Conservation (phyloP, 176 grass and related monocot species). For the Puya raimondii region DNA sequence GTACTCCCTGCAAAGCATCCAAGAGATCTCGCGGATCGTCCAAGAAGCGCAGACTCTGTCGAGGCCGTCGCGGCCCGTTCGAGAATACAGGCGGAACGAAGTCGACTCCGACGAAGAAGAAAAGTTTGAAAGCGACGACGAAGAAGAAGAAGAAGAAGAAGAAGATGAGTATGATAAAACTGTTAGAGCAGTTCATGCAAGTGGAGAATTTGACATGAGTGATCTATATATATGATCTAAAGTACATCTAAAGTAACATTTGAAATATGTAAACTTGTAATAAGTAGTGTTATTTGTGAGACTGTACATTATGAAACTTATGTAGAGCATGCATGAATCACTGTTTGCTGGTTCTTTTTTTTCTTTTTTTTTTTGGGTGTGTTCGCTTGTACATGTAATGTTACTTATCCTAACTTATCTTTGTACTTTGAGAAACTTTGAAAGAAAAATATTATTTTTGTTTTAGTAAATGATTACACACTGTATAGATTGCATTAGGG, state of each 20-base stretch:
- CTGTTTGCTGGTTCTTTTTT: too few species aligned
- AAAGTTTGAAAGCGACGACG: neutral
- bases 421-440: too few species aligned
- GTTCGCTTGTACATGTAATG: too few species aligned
- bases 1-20: constrained; percentile 55
- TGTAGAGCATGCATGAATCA: too few species aligned
- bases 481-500: too few species aligned
- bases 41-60: constrained; percentile 57
- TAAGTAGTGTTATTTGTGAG: too few species aligned
- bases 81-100: constrained; percentile 41
- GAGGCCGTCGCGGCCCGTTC: constrained; percentile 14
- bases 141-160: constrained; percentile 20
- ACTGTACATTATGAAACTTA: too few species aligned
- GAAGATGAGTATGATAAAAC: constrained; percentile 73
- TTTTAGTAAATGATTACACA: too few species aligned
- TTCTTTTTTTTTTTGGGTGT: too few species aligned
- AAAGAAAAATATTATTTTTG: too few species aligned
- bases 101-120: constrained; percentile 31
- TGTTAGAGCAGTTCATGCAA: constrained; percentile 56
- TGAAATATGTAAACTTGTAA: neutral
- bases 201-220: constrained; percentile 47
- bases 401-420: too few species aligned
- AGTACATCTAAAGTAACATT: neutral
- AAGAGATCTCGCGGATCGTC: constrained; percentile 71
- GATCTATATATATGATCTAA: constrained; percentile 11